phyloP scores from a whole-genome alignment of 2,329 filamentous ascomycete species.

The Aspergillus pseudoglaucus region DNA sequence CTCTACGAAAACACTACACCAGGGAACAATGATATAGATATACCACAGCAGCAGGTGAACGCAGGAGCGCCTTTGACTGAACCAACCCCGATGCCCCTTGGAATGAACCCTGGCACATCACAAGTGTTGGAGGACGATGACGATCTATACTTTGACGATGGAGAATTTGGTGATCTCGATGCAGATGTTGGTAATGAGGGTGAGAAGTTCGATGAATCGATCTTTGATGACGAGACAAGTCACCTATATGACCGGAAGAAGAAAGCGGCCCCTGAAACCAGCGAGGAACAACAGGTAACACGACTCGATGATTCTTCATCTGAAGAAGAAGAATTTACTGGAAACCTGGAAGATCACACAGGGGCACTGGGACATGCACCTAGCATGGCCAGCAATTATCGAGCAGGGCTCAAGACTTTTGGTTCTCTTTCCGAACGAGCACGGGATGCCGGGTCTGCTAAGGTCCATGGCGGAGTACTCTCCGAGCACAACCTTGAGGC shows the following conservation, averaged over 20 bases:
- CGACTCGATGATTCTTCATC: slow-evolving; percentile 3
- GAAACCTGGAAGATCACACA: slow-evolving; percentile 5
- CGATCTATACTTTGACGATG: slow-evolving; percentile 44
- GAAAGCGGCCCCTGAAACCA: slow-evolving; percentile 10
- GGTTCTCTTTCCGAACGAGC: slow-evolving; percentile 21
- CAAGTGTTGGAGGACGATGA: slow-evolving; percentile 20
- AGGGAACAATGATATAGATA: background rate
- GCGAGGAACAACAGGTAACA: slow-evolving; percentile 1
- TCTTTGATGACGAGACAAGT: slow-evolving; percentile 43
- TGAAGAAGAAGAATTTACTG: slow-evolving; percentile 8
- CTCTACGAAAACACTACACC: background rate
- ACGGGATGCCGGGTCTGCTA: slow-evolving; percentile 28
- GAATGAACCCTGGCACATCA: slow-evolving; percentile 1
- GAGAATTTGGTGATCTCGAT: slow-evolving; percentile 37
- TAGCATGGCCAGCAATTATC: slow-evolving; percentile 31
- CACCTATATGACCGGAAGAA: slow-evolving; percentile 37
- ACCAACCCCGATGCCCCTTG: background rate
- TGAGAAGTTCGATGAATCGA: slow-evolving; percentile 41
- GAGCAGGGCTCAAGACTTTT: slow-evolving; percentile 14
- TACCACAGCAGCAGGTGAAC: background rate
- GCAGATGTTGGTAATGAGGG: slow-evolving; percentile 23
- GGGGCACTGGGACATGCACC: slow-evolving; percentile 26
- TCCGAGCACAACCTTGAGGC: slow-evolving; percentile 57
- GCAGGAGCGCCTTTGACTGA: background rate
- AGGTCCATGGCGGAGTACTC: slow-evolving; percentile 31